Conservation (phyloP, 1,139 yeast genomes). For the Candida tetrigidarum region DNA sequence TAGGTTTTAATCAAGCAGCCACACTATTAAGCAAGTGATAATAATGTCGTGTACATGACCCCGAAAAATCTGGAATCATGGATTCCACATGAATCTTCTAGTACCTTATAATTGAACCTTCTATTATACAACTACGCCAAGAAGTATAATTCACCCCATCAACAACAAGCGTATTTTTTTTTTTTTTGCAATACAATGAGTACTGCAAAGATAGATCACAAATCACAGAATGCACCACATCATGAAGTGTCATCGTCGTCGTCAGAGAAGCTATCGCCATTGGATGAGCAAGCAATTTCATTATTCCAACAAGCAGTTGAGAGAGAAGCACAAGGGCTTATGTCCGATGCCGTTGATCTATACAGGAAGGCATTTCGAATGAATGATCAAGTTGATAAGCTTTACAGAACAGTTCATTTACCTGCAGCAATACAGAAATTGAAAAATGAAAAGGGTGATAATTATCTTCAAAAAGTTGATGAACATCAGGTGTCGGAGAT, state of each 20-base stretch:
- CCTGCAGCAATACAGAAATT: constrained; percentile 29
- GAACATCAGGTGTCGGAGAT: constrained; percentile 39
- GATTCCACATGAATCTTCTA: too few species aligned
- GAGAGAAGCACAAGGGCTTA: constrained; percentile 72
- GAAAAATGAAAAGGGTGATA: constrained; percentile 35
- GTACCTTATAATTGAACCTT: too few species aligned
- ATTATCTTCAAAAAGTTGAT: constrained; percentile 31
- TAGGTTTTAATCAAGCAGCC: too few species aligned
- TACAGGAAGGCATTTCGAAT: constrained; percentile 75
- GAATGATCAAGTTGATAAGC: constrained; percentile 68
- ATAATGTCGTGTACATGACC: not conserved
- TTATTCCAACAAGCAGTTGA: constrained; percentile 73
- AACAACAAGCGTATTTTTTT: too few species aligned
- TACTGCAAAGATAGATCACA: not conserved
- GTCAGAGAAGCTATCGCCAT: constrained; percentile 15
- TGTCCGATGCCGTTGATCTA: constrained; percentile 78
- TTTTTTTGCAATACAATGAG: too few species aligned
- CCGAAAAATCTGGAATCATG: not conserved
- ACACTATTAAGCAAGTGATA: too few species aligned
- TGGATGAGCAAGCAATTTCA: constrained; percentile 52
- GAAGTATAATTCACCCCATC: too few species aligned
- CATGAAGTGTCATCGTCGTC: not conserved
- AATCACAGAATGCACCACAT: not conserved
- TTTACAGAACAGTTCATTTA: constrained; percentile 59
- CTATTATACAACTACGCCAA: too few species aligned